These are phyloP conservation scores for Trichoderma oligosporum DNA, from an alignment of 2,329 filamentous ascomycete species.

Conservation along the genomic window DNA sequence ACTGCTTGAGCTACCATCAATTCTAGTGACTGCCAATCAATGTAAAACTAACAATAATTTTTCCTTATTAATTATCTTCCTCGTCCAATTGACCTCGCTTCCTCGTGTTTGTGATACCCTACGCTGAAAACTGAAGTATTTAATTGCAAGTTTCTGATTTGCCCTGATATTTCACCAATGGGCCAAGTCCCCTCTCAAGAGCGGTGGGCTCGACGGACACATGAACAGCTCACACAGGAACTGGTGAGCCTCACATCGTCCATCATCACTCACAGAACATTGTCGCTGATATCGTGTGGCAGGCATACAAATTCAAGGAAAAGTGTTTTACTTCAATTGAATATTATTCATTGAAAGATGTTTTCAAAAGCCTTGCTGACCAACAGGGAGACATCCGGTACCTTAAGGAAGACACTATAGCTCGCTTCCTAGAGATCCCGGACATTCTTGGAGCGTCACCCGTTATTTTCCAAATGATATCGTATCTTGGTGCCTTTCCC, in stretches of 20 bases:
- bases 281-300: constrained; percentile 7
- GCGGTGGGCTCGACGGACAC: constrained; percentile 42
- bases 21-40: neutral
- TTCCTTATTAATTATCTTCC: neutral
- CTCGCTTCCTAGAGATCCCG: constrained; percentile 69
- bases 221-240: constrained; percentile 49
- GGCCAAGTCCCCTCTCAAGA: constrained; percentile 51
- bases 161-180: constrained; percentile 38
- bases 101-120: neutral
- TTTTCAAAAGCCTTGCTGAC: constrained; percentile 68
- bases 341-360: constrained; percentile 68
- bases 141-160: neutral
- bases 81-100: neutral
- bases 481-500: constrained; percentile 69
- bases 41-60: constrained; percentile 5
- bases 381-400: constrained; percentile 58
- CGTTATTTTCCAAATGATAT: constrained; percentile 67
- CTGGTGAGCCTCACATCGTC: constrained; percentile 40
- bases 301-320: constrained; percentile 63
- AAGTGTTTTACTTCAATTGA: constrained; percentile 70
- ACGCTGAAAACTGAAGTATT: neutral
- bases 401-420: constrained; percentile 64
- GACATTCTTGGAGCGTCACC: constrained; percentile 64
- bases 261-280: neutral
- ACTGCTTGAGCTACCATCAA: neutral